A percentile compares a stretch with the other conserved stretches of the same genome.
These are phyloP conservation scores for Aureobasidium sp. DNA, from an alignment of 2,329 filamentous ascomycete genomes.

Conservation along the genomic window DNA sequence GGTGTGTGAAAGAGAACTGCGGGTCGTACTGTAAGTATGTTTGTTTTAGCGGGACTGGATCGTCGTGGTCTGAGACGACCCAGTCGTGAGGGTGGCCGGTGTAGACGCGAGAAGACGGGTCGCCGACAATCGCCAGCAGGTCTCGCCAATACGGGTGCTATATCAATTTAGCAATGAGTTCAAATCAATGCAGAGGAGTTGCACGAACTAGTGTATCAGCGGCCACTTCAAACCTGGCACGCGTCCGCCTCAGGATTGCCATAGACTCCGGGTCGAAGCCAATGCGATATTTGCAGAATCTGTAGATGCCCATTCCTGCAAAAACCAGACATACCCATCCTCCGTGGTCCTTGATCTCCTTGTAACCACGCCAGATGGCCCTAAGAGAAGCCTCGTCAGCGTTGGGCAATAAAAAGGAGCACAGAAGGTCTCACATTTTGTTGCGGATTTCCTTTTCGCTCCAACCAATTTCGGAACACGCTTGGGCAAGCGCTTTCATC, in stretches of 20 bases:
- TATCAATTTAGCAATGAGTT: not conserved
- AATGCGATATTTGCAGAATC: slow-evolving; percentile 54
- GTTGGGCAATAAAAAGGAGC: not conserved
- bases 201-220: slow-evolving; percentile 40
- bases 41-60: slow-evolving; percentile 38
- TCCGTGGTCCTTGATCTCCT: slow-evolving; percentile 51
- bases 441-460: slow-evolving; percentile 53
- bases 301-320: slow-evolving; percentile 51
- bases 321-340: slow-evolving; percentile 53
- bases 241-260: slow-evolving; percentile 38
- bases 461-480: slow-evolving; percentile 49
- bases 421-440: slow-evolving; percentile 25
- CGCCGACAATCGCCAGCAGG: slow-evolving; percentile 42
- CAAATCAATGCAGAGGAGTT: not conserved
- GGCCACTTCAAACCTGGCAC: slow-evolving; percentile 46
- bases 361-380: slow-evolving; percentile 52
- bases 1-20: slow-evolving; percentile 42
- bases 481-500: slow-evolving; percentile 47
- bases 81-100: slow-evolving; percentile 47
- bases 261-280: slow-evolving; percentile 48
- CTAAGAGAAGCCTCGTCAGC: not conserved
- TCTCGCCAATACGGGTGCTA: slow-evolving; percentile 46
- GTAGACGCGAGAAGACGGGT: slow-evolving; percentile 35
- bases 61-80: slow-evolving; percentile 42
- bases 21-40: slow-evolving; percentile 44